phyloP scores from a whole-genome alignment of 345 rosid species.

The Hibiscus trionum region DNA sequence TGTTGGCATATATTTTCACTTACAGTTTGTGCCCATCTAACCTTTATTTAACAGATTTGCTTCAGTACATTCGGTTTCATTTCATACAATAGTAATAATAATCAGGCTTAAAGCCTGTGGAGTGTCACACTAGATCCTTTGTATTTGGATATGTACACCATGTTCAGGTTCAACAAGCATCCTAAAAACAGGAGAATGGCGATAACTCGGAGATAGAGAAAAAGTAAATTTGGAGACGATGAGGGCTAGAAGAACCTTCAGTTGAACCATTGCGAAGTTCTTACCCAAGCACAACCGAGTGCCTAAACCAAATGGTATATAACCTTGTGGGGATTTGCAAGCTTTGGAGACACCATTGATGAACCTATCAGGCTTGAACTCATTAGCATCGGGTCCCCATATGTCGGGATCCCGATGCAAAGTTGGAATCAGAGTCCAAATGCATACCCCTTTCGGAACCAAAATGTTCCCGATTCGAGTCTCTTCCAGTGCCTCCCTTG shows the following conservation, averaged over 20 bases:
- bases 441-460: slow-evolving; percentile 50
- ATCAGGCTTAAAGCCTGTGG: background rate
- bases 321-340: slow-evolving; percentile 58
- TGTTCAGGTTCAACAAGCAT: slow-evolving; percentile 71
- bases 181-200: slow-evolving; percentile 54
- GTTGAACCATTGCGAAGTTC: slow-evolving; percentile 60
- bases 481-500: slow-evolving; percentile 58
- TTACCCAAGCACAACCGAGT: slow-evolving; percentile 64
- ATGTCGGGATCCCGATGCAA: slow-evolving; percentile 54
- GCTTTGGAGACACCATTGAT: slow-evolving; percentile 58
- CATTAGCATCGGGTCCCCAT: slow-evolving; percentile 68
- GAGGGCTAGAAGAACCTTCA: slow-evolving; percentile 47
- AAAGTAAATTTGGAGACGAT: slow-evolving; percentile 57
- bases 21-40: background rate
- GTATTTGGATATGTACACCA: slow-evolving; percentile 43
- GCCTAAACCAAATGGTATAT: slow-evolving; percentile 68
- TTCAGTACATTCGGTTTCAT: background rate
- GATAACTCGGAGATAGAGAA: slow-evolving; percentile 55
- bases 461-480: slow-evolving; percentile 40
- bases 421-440: slow-evolving; percentile 53
- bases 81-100: background rate
- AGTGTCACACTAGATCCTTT: slow-evolving; percentile 10
- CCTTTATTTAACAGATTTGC: background rate
- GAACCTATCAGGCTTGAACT: slow-evolving; percentile 71
- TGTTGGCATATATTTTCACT: background rate